Evolutionary conservation across 257 asterid genomes (phyloP), one percentile per base, ranked within the genome.

Genomic region (Marsdenia floribunda): DNA sequence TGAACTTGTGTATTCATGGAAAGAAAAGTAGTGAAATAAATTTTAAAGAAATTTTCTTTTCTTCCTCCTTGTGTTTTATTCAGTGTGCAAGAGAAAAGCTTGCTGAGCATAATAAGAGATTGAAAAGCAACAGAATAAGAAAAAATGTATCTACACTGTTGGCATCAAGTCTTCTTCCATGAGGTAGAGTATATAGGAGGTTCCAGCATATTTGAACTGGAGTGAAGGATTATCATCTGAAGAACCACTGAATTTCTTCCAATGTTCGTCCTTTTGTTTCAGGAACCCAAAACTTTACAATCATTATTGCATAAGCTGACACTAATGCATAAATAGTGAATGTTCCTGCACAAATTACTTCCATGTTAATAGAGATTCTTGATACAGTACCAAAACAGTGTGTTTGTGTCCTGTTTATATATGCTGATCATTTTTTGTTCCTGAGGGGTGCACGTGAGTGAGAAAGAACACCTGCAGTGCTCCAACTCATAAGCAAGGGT

Each of bases 191-290:
- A 38, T 44, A 44, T 40, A 68, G 57, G 57, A 67, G 55, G 46
- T 33, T 46, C 53, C 50, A 49, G 65, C 58, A 46, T 46, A 61
- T 24, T 70, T 54, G 65, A 46, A 29, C 13, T 14, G 40, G 75
- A 26, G 59, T 29, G 24, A 54, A 46, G 26, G 33, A 19, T 3
- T 70, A 75, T 90, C 88, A 87, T 81, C 84, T 90, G 80, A 90
- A 90, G 75, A 83, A 89, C 49, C 52, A 74, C 68, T 92, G 92
- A 63, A 90, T 93, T 77, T 91, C 97, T 86, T 93, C 98, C 58
- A 93, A 82, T 22, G 97, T 91, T 82, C 76, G 90, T 69, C 98
- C 98, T 86, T 91, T 90, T 73, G 97, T 93, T 79, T 93, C 96
- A 42, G 98, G 98, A 74, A 93, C 92, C 88, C 96, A 90, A 78